Percentiles rank a stretch among this genome's conserved stretches.
Conservation (phyloP, 1,139 yeast genomes). For the Geotrichum bryndzae region DNA sequence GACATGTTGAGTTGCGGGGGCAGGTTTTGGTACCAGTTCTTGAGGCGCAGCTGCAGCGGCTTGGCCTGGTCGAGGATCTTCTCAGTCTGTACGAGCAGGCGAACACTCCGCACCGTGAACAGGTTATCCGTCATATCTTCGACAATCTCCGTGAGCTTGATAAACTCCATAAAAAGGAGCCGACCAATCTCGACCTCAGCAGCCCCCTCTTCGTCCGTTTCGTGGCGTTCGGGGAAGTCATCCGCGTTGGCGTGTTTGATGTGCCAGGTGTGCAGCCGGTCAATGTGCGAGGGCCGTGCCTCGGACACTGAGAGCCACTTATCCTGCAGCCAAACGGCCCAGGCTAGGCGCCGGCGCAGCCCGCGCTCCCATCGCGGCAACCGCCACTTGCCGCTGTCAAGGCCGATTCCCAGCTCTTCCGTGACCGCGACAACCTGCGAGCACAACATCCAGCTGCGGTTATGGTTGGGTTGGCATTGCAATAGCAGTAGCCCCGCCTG, state of each 20-base stretch:
- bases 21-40: constrained; percentile 79
- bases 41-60: constrained; percentile 70
- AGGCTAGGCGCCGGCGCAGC: constrained; percentile 71
- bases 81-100: constrained; percentile 50
- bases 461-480: constrained; percentile 41
- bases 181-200: constrained; percentile 71
- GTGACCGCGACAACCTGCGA: constrained; percentile 82
- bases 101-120: constrained; percentile 63
- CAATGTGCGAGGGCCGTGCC: constrained; percentile 68
- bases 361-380: constrained; percentile 92
- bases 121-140: constrained; percentile 66
- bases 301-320: constrained; percentile 80
- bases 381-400: constrained; percentile 83
- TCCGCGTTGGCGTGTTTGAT: constrained; percentile 30
- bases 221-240: constrained; percentile 34
- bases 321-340: constrained; percentile 90
- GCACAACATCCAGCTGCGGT: constrained; percentile 77
- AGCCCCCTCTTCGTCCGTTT: constrained; percentile 42
- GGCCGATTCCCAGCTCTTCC: constrained; percentile 79
- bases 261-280: constrained; percentile 22
- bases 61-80: constrained; percentile 69
- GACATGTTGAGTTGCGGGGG: constrained; percentile 67
- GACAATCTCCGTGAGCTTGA: constrained; percentile 61
- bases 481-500: constrained; percentile 42
- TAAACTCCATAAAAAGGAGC: constrained; percentile 61